These are phyloP conservation scores for Flammula alnicola DNA, from an alignment of 1,284 basidiomycete genomes.

Conservation along the genomic window DNA sequence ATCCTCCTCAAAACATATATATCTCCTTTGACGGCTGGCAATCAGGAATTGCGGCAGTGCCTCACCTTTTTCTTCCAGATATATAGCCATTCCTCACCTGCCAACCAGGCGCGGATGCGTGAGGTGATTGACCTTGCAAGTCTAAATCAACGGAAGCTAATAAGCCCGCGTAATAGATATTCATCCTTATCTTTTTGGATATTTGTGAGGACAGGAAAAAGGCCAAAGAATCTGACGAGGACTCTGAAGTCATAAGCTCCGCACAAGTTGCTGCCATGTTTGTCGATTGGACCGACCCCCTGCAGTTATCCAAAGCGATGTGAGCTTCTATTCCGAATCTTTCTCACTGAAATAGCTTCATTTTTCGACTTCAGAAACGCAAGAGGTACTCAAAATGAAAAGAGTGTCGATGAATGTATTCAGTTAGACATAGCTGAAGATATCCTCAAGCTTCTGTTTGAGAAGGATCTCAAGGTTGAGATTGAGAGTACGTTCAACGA, in stretches of 20 bases:
- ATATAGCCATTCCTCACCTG: constrained; percentile 77
- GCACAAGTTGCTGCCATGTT: constrained; percentile 75
- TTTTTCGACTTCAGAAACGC: constrained; percentile 24
- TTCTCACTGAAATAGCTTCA: background rate
- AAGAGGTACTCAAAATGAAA: constrained; percentile 19
- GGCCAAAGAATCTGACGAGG: constrained; percentile 63
- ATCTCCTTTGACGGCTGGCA: constrained; percentile 77
- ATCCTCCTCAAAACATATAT: constrained; percentile 80
- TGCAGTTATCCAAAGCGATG: constrained; percentile 54
- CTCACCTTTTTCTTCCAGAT: constrained; percentile 86
- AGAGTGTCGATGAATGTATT: constrained; percentile 48
- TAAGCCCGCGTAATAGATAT: constrained; percentile 53
- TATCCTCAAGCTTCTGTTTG: constrained; percentile 60
- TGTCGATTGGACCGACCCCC: constrained; percentile 86
- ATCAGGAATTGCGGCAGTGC: constrained; percentile 85
- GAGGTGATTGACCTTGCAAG: constrained; percentile 47
- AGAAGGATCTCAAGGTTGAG: constrained; percentile 38
- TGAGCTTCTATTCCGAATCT: constrained; percentile 41
- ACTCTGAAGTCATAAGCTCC: constrained; percentile 71
- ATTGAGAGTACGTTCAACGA: constrained; percentile 42
- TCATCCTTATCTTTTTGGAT: constrained; percentile 67
- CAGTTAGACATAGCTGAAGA: constrained; percentile 78
- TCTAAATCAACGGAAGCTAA: background rate
- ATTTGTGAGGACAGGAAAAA: constrained; percentile 63
- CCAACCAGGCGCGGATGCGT: constrained; percentile 76